These are phyloP conservation scores for Fusarium abutilonis DNA, from an alignment of 2,329 filamentous ascomycete genomes.

Conservation along the genomic window DNA sequence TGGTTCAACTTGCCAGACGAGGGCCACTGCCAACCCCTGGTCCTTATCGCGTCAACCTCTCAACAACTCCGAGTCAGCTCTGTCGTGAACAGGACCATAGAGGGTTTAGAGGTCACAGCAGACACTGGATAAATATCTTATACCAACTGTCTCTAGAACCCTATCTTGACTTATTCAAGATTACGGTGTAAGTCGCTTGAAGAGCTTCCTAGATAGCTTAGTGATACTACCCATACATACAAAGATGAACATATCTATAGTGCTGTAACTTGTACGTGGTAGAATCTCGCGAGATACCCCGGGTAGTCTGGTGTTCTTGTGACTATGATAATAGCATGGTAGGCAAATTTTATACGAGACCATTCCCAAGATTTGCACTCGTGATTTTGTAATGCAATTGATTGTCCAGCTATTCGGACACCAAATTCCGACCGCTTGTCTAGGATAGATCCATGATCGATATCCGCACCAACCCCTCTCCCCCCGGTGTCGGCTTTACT, in stretches of 20 bases:
- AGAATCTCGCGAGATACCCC: too few relatives aligned
- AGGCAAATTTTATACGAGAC: slow-evolving; percentile 10
- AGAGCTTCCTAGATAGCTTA: too few relatives aligned
- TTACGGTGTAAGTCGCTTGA: too few relatives aligned
- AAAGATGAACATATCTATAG: too few relatives aligned
- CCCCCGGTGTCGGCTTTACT: slow-evolving; percentile 43
- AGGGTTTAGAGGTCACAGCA: neutral
- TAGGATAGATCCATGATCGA: slow-evolving; percentile 17
- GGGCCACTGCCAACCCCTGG: slow-evolving; percentile 26
- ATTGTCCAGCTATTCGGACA: slow-evolving; percentile 35
- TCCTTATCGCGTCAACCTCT: slow-evolving; percentile 27
- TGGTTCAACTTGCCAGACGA: slow-evolving; percentile 32
- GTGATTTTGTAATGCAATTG: slow-evolving; percentile 6
- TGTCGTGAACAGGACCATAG: slow-evolving; percentile 15
- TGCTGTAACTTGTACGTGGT: too few relatives aligned
- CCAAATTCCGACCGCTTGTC: slow-evolving; percentile 35
- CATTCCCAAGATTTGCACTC: slow-evolving; percentile 3
- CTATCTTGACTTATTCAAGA: too few relatives aligned
- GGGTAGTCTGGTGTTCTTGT: too few relatives aligned
- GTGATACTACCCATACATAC: too few relatives aligned
- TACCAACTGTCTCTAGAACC: neutral
- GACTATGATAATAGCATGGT: too few relatives aligned
- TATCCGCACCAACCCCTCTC: slow-evolving; percentile 39
- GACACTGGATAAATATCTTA: neutral
- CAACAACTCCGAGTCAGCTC: slow-evolving; percentile 31